Evolutionary conservation across 2,329 filamentous ascomycete genomes (phyloP), one percentile per base, ranked within the genome.

Genomic region (Tolypocladium ophioglossoides): DNA sequence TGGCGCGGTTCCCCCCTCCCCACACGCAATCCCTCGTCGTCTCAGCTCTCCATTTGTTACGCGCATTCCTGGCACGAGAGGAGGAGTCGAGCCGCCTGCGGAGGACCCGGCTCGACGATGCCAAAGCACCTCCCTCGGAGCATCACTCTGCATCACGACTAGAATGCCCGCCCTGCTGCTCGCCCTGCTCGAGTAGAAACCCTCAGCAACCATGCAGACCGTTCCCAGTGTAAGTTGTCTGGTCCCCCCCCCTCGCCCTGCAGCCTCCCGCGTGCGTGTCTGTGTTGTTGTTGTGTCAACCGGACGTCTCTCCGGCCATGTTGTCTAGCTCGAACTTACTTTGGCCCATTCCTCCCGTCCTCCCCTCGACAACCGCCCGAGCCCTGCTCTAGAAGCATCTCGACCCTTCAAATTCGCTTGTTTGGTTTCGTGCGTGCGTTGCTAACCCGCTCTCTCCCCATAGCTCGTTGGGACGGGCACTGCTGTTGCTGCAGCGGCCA

Each of bases 391-490:
- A 12, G 6, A 27, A 20, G 27, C 44, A 24, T 22, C 48, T 35
- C 27, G 27, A 20, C 27, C 4, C 44, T 32, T 30, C 27, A 32
- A 10, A 30, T n/a, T 52, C 22, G 2, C 20, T 51, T 41, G n/a
- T 44, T 41, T 38, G 32, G 16, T 32, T 39, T 37, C n/a, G 20
- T n/a, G 39, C n/a, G 27, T 44, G 5, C 50, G 8, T 35, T 41
- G 20, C 41, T 41, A 16, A 24, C 37, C n/a, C 8, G 38, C 12
- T 14, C 12, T 39, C 32, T 40, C 30, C 54, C 58, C 52, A 50
- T 63, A 84, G 80, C 79, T 84, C 63, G 77, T 83, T 70, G 80
- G 79, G 68, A 78, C 80, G 61, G 78, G 80, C 68, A 80, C 79
- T 70, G 79, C 78, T 60, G 77, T 82, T 66, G 80, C 80, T 70